phyloP scores from a whole-genome alignment of 2,329 filamentous ascomycete species.

The Colletotrichum lentis region DNA sequence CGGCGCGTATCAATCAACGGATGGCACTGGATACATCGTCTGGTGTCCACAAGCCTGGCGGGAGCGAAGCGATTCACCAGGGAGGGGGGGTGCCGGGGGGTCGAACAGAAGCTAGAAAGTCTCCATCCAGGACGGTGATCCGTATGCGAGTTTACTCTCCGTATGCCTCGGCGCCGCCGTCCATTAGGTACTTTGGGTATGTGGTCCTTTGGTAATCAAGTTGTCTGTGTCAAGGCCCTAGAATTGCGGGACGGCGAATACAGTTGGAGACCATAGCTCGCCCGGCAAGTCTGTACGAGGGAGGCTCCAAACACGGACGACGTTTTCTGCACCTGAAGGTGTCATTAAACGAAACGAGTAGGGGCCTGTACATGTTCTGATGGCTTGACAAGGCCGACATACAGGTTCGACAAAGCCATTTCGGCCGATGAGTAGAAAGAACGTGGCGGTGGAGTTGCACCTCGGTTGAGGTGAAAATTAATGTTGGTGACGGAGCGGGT shows the following conservation, averaged over 20 bases:
- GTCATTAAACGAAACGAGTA: not conserved
- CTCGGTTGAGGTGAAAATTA: conserved; percentile 31
- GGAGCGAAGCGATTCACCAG: conserved; percentile 3
- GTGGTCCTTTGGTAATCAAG: not conserved
- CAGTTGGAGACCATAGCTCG: conserved; percentile 4
- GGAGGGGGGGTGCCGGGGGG: not conserved
- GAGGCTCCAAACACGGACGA: conserved; percentile 7
- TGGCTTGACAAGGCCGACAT: conserved; percentile 2
- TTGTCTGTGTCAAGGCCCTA: conserved; percentile 3
- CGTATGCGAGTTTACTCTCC: conserved; percentile 11
- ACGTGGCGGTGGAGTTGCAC: conserved; percentile 22
- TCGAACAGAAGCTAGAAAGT: not conserved
- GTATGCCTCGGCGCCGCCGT: conserved; percentile 18
- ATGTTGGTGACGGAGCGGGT: not conserved
- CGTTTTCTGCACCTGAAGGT: conserved; percentile 6
- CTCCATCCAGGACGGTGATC: not conserved
- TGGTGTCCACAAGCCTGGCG: conserved; percentile 13
- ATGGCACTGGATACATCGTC: not conserved
- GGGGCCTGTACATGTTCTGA: not conserved
- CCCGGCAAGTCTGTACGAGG: not conserved
- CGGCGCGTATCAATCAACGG: conserved; percentile 21
- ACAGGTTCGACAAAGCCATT: not conserved
- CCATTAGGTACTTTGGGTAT: conserved; percentile 1
- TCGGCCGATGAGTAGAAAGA: not conserved
- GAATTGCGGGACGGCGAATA: conserved; percentile 3